Evolutionary conservation across 768 basidiomycete species (phyloP).

Genomic region (Calocybe indica): DNA sequence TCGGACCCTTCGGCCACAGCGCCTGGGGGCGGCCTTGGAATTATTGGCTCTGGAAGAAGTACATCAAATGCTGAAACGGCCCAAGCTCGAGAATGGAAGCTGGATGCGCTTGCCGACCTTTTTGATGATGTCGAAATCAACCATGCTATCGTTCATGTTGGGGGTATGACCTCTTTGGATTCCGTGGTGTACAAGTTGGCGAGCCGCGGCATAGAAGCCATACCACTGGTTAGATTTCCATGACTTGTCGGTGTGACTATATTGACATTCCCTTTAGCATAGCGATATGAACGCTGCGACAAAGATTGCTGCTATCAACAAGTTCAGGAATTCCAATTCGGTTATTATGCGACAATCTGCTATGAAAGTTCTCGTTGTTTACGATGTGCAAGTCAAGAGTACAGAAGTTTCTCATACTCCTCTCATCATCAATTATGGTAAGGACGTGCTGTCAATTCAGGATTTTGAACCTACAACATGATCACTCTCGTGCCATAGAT

Average conservation of each 20-base stretch:
- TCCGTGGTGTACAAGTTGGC: constrained; percentile 88
- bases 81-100: constrained; percentile 90
- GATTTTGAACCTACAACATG: not conserved
- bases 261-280: constrained; percentile 45
- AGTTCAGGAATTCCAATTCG: constrained; percentile 62
- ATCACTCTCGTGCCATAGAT: constrained; percentile 38
- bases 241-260: constrained; percentile 4
- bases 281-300: constrained; percentile 88
- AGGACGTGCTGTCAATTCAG: constrained; percentile 6
- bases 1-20: constrained; percentile 42
- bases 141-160: constrained; percentile 85
- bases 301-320: constrained; percentile 77
- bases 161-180: constrained; percentile 82
- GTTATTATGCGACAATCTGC: constrained; percentile 58
- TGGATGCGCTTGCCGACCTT: constrained; percentile 86
- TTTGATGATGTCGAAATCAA: constrained; percentile 81
- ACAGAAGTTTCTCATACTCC: constrained; percentile 88
- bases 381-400: constrained; percentile 89
- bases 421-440: constrained; percentile 93
- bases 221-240: constrained; percentile 66
- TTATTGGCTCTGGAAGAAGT: constrained; percentile 89
- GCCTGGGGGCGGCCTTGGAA: constrained; percentile 65
- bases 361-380: constrained; percentile 82
- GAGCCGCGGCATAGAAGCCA: constrained; percentile 78
- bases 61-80: constrained; percentile 76